phyloP scores from a whole-genome alignment of 345 rosid genomes.

The Orychophragmus violaceus region DNA sequence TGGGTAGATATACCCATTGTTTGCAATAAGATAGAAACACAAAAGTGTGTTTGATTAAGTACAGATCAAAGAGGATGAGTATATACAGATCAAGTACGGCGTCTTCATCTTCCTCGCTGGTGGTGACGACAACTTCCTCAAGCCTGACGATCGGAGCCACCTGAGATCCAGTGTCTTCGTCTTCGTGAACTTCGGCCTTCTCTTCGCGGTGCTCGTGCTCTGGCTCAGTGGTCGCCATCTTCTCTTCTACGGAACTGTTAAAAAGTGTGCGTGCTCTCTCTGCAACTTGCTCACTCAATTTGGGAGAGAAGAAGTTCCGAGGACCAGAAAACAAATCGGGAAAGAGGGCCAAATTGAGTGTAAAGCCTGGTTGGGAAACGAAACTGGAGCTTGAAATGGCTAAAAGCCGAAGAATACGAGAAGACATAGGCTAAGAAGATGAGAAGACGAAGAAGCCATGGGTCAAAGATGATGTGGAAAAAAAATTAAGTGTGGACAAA shows the following conservation, averaged over 20 bases:
- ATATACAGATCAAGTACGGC: slow-evolving; percentile 70
- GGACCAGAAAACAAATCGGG: neutral
- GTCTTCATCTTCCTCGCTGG: slow-evolving; percentile 86
- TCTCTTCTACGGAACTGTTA: neutral
- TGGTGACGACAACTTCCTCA: slow-evolving; percentile 72
- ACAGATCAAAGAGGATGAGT: too few species aligned
- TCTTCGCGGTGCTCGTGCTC: slow-evolving; percentile 53
- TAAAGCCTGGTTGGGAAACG: too few species aligned
- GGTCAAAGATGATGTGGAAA: too few species aligned
- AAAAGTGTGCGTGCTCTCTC: neutral
- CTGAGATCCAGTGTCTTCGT: slow-evolving; percentile 91
- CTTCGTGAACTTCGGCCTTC: slow-evolving; percentile 55
- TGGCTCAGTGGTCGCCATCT: slow-evolving; percentile 59
- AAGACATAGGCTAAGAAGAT: too few species aligned
- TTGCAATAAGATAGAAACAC: too few species aligned
- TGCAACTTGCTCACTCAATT: neutral
- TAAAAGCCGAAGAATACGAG: too few species aligned
- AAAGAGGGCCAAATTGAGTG: too few species aligned
- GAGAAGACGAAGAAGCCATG: too few species aligned
- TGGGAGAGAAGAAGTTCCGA: slow-evolving; percentile 24
- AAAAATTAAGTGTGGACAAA: too few species aligned
- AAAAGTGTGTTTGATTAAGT: too few species aligned
- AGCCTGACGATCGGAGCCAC: slow-evolving; percentile 79
- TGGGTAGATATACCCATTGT: too few species aligned
- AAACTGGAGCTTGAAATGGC: too few species aligned